Evolutionary conservation across 345 rosid genomes (phyloP).

Genomic region (Euphorbia pulcherrima): DNA sequence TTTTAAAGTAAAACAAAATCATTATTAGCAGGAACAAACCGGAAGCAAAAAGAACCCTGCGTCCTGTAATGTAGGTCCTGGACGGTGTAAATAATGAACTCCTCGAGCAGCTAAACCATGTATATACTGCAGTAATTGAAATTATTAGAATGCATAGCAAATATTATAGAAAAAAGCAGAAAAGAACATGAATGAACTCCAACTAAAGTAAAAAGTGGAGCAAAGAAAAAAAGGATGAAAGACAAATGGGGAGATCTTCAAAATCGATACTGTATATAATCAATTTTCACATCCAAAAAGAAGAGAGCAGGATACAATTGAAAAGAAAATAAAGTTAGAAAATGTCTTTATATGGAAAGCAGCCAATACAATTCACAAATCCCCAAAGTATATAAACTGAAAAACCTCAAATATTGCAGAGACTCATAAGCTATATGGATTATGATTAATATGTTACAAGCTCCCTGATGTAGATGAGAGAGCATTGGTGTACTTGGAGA

Average conservation of each 20-base stretch:
- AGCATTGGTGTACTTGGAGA: no score
- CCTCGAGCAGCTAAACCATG: constrained; percentile 96
- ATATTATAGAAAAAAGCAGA: neutral
- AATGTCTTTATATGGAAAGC: neutral
- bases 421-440: neutral
- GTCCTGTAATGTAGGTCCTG: constrained; percentile 86
- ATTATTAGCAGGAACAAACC: constrained; percentile 39
- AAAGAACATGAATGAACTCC: neutral
- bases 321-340: neutral
- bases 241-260: neutral
- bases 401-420: neutral
- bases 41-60: constrained; percentile 85
- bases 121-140: constrained; percentile 52
- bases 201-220: neutral
- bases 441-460: neutral
- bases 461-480: no score
- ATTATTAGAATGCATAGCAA: neutral
- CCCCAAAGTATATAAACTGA: neutral
- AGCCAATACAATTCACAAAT: neutral
- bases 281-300: neutral
- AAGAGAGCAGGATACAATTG: neutral
- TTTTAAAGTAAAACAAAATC: neutral
- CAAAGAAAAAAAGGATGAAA: neutral
- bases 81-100: constrained; percentile 85
- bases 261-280: neutral